phyloP scores from a whole-genome alignment of 495 filamentous ascomycete species.

The Penicillium dipodomyicola region DNA sequence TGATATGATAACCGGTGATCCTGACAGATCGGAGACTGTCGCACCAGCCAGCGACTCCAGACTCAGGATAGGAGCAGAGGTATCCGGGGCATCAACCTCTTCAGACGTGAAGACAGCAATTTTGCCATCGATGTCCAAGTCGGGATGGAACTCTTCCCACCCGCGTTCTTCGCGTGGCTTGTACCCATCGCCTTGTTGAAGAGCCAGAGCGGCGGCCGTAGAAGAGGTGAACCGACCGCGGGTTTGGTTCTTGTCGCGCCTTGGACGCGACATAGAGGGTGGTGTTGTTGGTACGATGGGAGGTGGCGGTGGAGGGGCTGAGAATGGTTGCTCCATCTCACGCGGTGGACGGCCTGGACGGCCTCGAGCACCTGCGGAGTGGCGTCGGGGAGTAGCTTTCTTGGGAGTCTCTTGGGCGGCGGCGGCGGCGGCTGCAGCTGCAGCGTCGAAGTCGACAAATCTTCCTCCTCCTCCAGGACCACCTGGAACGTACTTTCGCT shows the following conservation, averaged over 20 bases:
- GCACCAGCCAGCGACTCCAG: slow-evolving; percentile 30
- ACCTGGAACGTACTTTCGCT: slow-evolving; percentile 68
- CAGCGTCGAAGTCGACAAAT: slow-evolving; percentile 62
- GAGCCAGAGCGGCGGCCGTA: slow-evolving; percentile 77
- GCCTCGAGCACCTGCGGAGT: slow-evolving; percentile 30
- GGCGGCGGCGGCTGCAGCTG: not conserved
- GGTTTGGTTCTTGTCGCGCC: slow-evolving; percentile 50
- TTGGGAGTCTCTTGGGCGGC: slow-evolving; percentile 8
- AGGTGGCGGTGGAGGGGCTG: slow-evolving; percentile 37
- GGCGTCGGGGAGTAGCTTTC: slow-evolving; percentile 22
- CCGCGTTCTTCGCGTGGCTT: slow-evolving; percentile 94
- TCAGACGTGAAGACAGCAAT: slow-evolving; percentile 77
- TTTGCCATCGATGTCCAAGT: slow-evolving; percentile 79
- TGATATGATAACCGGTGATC: slow-evolving; percentile 14
- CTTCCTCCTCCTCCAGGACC: slow-evolving; percentile 78
- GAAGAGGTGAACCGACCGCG: slow-evolving; percentile 68
- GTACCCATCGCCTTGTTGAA: slow-evolving; percentile 88
- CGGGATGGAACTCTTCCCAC: slow-evolving; percentile 96
- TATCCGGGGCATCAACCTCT: slow-evolving; percentile 69
- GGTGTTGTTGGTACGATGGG: slow-evolving; percentile 40
- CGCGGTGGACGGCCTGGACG: slow-evolving; percentile 30
- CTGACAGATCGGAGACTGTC: slow-evolving; percentile 16
- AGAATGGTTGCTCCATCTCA: slow-evolving; percentile 27
- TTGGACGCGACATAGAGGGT: slow-evolving; percentile 47
- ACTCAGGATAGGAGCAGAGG: slow-evolving; percentile 35